Evolutionary conservation across 805 yeast species (phyloP).

Genomic region (Starmerella kuoi): DNA sequence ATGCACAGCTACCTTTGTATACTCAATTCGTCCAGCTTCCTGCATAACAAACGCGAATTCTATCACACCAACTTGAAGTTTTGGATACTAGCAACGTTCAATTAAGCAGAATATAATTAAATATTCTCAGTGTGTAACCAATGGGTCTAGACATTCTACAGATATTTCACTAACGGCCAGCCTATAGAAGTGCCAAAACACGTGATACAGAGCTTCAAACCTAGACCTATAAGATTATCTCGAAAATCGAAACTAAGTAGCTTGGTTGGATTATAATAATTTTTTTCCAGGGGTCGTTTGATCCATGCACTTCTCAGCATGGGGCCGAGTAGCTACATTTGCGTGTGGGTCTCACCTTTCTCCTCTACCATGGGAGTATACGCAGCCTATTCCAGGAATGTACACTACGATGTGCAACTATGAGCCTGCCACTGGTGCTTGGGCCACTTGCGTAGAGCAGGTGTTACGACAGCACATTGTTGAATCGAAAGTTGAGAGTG

Average conservation of each 20-base stretch:
- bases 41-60: too few relatives aligned
- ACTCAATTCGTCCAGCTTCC: too few relatives aligned
- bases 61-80: too few relatives aligned
- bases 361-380: conserved; percentile 12
- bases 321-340: conserved; percentile 16
- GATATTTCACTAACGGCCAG: too few relatives aligned
- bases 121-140: too few relatives aligned
- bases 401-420: conserved; percentile 13
- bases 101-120: too few relatives aligned
- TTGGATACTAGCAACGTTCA: too few relatives aligned
- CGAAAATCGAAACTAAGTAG: background rate
- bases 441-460: conserved; percentile 15
- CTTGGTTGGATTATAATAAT: background rate
- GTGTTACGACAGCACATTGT: conserved; percentile 3
- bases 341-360: conserved; percentile 14
- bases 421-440: conserved; percentile 16
- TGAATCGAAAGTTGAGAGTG: background rate
- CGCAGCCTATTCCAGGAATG: conserved; percentile 7
- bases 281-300: too few relatives aligned
- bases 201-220: too few relatives aligned
- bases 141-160: too few relatives aligned
- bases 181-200: too few relatives aligned
- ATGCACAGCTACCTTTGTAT: too few relatives aligned
- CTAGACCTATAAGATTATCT: background rate
- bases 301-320: conserved; percentile 13